Evolutionary conservation across 441 rosid species (phyloP).

Genomic region (Brassica hybrid): DNA sequence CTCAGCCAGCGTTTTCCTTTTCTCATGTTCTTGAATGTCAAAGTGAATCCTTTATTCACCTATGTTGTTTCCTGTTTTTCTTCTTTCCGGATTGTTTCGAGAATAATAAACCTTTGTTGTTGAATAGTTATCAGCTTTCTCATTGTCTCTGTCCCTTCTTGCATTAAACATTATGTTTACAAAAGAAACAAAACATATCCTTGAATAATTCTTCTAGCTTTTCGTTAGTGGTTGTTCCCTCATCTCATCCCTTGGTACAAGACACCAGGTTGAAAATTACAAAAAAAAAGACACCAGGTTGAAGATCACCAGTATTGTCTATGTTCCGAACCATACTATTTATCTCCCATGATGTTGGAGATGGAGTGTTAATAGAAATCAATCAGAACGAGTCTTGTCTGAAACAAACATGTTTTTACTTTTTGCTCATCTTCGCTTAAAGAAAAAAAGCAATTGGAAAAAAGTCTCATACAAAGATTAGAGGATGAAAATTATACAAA

Average conservation of each 20-base stretch:
- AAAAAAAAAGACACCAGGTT: background rate
- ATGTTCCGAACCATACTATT: slow-evolving; percentile 70
- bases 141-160: background rate
- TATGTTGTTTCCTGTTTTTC: background rate
- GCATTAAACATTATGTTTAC: background rate
- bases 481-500: background rate
- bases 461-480: background rate
- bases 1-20: background rate
- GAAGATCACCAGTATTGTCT: slow-evolving; percentile 81
- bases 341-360: slow-evolving; percentile 51
- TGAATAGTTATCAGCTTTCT: slow-evolving; percentile 10
- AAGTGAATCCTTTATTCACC: slow-evolving; percentile 64
- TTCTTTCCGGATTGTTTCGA: slow-evolving; percentile 26
- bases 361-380: background rate
- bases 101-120: slow-evolving; percentile 16
- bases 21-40: slow-evolving; percentile 6
- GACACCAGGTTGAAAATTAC: background rate
- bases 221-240: background rate
- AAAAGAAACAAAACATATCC: background rate
- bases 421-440: background rate
- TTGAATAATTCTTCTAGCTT: slow-evolving; percentile 7
- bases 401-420: background rate
- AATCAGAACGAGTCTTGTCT: background rate
- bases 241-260: background rate
- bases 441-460: background rate